Conservation (phyloP, 139 green algal genomes). For the Ettlia oleoabundans region DNA sequence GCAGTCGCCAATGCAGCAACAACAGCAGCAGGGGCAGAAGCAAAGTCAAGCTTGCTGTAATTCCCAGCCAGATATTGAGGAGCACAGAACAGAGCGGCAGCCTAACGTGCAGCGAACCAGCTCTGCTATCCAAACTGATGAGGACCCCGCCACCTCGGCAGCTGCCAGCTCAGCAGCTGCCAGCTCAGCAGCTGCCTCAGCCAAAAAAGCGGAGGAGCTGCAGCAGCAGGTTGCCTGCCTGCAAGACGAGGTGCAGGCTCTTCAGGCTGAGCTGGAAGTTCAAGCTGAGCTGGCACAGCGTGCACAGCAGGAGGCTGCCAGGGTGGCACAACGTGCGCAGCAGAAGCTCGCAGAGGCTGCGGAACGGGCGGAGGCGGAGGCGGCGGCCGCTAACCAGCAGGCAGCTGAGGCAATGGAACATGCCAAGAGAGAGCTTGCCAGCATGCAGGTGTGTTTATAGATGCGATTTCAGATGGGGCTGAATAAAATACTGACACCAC, state of each 20-base stretch:
- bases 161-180: background rate
- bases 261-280: slow-evolving; percentile 42
- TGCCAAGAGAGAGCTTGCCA: background rate
- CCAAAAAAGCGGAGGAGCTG: slow-evolving; percentile 29
- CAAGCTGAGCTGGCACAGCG: slow-evolving; percentile 31
- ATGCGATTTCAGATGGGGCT: no score
- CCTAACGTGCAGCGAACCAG: background rate
- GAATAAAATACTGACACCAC: no score
- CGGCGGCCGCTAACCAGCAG: background rate
- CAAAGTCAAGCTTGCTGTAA: no score
- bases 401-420: background rate
- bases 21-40: no score
- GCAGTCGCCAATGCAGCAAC: no score
- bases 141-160: no score
- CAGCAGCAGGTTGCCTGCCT: slow-evolving; percentile 25
- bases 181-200: background rate
- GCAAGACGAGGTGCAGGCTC: slow-evolving; percentile 41
- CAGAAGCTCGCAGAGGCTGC: background rate
- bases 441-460: background rate
- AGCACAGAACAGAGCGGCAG: background rate
- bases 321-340: background rate
- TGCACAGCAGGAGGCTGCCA: slow-evolving; percentile 3
- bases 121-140: slow-evolving; percentile 47
- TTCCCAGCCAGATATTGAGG: background rate
- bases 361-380: background rate